Evolutionary conservation across 2,329 filamentous ascomycete genomes (phyloP), one percentile per base, ranked within the genome.

Genomic region (Penicillium sp.): DNA sequence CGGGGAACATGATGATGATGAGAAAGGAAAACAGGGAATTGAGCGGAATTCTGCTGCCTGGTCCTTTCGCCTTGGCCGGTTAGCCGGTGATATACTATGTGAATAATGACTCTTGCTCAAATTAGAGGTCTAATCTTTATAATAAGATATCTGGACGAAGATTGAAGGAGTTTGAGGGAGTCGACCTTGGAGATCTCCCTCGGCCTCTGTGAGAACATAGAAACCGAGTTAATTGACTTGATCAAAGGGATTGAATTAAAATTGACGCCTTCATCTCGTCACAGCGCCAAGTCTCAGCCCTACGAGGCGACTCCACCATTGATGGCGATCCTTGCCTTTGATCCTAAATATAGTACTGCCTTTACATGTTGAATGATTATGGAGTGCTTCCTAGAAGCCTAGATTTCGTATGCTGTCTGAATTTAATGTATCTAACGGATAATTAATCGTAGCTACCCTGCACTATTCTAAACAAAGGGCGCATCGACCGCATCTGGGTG

Each of bases 401-500:
- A 16, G 13, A 23, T 23, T 32, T 16, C 25, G 1, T 45, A 32
- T 6, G 3, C 23, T 32, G 29, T 4, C 7, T 5, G 15, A n/a
- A 35, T n/a, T 15, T 25, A n/a, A 46, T 16, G 5, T 12, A 16
- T 46, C 12, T 15, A 44, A 32, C 13, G 10, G n/a, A 35, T 25
- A 25, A 25, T 12, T 25, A 23, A 31, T 50, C 3, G 6, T n/a
- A 10, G 9, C 25, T 4, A 16, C 21, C 9, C 27, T 37, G 13
- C 12, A 32, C 1, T 8, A 42, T 35, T 4, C 15, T 35, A 44
- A 21, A 54, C 34, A 4, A 49, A 39, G 8, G 40, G 41, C 21
- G 37, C 54, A 18, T 31, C 49, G 6, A 47, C 35, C 27, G 56
- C 38, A 29, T 60, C 59, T 34, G 59, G 59, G 25, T 61, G 59